A percentile compares a stretch with the other conserved stretches of the same genome.
Conservation (phyloP, 2,329 filamentous ascomycete species). For the Elsinoe batatas region DNA sequence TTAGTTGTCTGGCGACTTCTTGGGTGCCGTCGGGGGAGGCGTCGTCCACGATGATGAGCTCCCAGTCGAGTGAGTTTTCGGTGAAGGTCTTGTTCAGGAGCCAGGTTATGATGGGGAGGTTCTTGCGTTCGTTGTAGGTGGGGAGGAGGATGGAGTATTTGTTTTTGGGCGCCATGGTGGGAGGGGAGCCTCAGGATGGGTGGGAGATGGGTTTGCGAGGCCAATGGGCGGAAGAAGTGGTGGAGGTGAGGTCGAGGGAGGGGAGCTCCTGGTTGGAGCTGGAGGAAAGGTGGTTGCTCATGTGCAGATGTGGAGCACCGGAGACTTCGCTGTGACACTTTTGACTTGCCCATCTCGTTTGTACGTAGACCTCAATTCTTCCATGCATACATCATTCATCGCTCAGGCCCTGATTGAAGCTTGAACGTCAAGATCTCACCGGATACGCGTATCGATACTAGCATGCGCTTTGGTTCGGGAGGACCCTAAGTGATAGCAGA, state of each 20-base stretch:
- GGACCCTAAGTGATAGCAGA: too few relatives aligned
- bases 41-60: slow-evolving; percentile 96
- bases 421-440: too few relatives aligned
- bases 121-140: slow-evolving; percentile 96
- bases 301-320: slow-evolving; percentile 2
- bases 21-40: slow-evolving; percentile 94
- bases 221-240: background rate
- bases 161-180: slow-evolving; percentile 42
- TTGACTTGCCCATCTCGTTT: too few relatives aligned
- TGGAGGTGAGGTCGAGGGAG: slow-evolving; percentile 22
- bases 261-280: background rate
- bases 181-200: background rate
- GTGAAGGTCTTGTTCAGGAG: slow-evolving; percentile 86
- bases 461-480: too few relatives aligned
- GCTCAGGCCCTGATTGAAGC: too few relatives aligned
- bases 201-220: background rate
- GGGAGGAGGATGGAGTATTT: slow-evolving; percentile 97
- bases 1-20: slow-evolving; percentile 79
- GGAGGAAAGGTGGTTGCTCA: slow-evolving; percentile 8
- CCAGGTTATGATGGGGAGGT: slow-evolving; percentile 93
- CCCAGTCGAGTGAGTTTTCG: slow-evolving; percentile 87
- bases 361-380: too few relatives aligned
- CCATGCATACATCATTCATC: too few relatives aligned
- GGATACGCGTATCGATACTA: too few relatives aligned
- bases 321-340: too few relatives aligned